Conservation (phyloP, 805 yeast genomes). For the Saturnispora diversa region DNA sequence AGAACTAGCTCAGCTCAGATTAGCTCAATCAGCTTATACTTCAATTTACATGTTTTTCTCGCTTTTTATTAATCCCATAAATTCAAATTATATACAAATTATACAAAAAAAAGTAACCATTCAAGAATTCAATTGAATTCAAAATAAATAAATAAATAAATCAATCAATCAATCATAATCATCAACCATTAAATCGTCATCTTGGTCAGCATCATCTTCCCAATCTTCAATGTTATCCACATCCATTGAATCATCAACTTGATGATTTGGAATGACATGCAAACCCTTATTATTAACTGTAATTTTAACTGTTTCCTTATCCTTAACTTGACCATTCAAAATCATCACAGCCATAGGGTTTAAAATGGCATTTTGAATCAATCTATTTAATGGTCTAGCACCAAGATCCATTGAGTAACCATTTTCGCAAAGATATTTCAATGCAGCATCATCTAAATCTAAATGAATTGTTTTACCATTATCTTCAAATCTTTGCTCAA, state of each 20-base stretch:
- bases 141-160: not conserved
- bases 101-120: too few species aligned
- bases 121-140: too few species aligned
- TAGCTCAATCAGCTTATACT: too few species aligned
- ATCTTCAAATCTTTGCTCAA: slow-evolving; percentile 74
- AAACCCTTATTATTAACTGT: slow-evolving; percentile 52
- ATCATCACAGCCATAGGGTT: slow-evolving; percentile 85
- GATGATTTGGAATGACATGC: slow-evolving; percentile 82
- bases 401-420: slow-evolving; percentile 94
- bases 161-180: slow-evolving; percentile 13
- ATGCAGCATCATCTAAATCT: slow-evolving; percentile 65
- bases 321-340: slow-evolving; percentile 76
- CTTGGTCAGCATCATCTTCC: slow-evolving; percentile 54
- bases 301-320: slow-evolving; percentile 79
- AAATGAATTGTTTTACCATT: slow-evolving; percentile 75
- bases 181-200: slow-evolving; percentile 30
- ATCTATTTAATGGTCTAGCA: slow-evolving; percentile 91
- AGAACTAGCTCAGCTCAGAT: too few species aligned
- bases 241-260: slow-evolving; percentile 45
- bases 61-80: too few species aligned
- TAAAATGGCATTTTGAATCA: slow-evolving; percentile 81
- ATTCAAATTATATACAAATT: too few species aligned
- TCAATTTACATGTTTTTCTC: too few species aligned
- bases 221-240: slow-evolving; percentile 50
- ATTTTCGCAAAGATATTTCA: slow-evolving; percentile 70